Evolutionary conservation across 306 rosid species (phyloP).

Genomic region (Casuarina cunninghamiana): DNA sequence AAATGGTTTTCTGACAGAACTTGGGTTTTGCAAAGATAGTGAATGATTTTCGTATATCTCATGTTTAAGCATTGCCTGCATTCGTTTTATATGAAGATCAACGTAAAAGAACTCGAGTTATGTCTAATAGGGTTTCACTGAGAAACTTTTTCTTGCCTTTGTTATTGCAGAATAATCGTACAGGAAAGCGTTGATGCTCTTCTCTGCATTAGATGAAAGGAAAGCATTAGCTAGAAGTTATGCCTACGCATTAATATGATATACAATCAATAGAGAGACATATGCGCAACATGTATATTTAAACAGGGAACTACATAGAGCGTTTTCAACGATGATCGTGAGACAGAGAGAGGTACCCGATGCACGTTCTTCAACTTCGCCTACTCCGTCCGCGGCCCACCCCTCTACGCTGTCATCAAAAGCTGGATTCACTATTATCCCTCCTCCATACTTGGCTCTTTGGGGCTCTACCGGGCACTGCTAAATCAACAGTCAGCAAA

Average conservation of each 20-base stretch:
- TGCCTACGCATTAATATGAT: too few species aligned
- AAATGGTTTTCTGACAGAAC: too few species aligned
- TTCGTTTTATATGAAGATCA: background rate
- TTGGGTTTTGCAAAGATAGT: background rate
- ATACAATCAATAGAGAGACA: too few species aligned
- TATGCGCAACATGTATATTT: too few species aligned
- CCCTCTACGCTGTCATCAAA: slow-evolving; percentile 53
- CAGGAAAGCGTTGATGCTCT: slow-evolving; percentile 36
- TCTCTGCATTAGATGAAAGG: slow-evolving; percentile 46
- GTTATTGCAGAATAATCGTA: slow-evolving; percentile 65
- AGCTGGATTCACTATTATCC: slow-evolving; percentile 70
- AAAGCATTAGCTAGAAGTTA: background rate
- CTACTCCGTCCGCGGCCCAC: slow-evolving; percentile 64
- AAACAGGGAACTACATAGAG: too few species aligned
- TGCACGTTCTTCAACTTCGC: slow-evolving; percentile 40
- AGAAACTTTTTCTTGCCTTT: slow-evolving; percentile 46
- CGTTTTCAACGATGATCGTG: too few species aligned
- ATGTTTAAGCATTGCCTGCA: background rate
- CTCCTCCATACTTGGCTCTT: slow-evolving; percentile 67
- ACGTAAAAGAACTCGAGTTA: background rate
- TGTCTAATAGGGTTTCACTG: background rate
- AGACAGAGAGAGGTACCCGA: too few species aligned
- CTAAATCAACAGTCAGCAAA: slow-evolving; percentile 15
- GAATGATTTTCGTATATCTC: too few species aligned
- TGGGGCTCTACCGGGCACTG: slow-evolving; percentile 67